phyloP scores from a whole-genome alignment of 441 rosid species.

The Euphorbia schlechtendalii region DNA sequence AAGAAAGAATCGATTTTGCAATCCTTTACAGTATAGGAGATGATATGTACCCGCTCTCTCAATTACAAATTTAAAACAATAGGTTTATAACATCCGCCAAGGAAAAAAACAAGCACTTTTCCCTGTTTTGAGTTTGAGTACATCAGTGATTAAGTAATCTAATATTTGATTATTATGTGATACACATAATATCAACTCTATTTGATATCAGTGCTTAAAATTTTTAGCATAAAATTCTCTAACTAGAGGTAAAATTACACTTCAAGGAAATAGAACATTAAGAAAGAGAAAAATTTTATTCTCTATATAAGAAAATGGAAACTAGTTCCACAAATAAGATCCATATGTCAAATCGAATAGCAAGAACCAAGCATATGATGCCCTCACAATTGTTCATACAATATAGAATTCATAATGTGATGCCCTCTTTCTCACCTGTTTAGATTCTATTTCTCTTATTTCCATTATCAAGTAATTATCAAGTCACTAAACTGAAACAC shows the following conservation, averaged over 20 bases:
- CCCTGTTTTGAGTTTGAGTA: background rate
- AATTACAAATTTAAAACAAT: background rate
- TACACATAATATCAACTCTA: background rate
- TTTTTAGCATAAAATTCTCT: background rate
- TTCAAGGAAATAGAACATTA: background rate
- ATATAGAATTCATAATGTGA: background rate
- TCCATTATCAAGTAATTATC: no score
- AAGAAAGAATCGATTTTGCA: conserved; percentile 8
- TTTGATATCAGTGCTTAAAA: background rate
- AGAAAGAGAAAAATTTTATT: conserved; percentile 1
- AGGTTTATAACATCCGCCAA: background rate
- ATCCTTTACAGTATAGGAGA: no score
- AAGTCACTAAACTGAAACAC: no score
- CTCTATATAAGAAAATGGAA: conserved; percentile 4
- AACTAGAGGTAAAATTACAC: background rate
- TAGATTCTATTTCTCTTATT: no score
- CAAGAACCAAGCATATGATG: background rate
- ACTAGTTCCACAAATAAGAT: no score
- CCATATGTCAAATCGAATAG: background rate
- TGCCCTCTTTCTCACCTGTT: background rate
- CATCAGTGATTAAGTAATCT: background rate
- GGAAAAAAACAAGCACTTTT: background rate
- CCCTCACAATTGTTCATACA: background rate
- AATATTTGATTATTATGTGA: background rate
- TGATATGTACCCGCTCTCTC: conserved; percentile 3